Evolutionary conservation across 108 stramenopile species (phyloP).

Genomic region (Skeletonema costatum): DNA sequence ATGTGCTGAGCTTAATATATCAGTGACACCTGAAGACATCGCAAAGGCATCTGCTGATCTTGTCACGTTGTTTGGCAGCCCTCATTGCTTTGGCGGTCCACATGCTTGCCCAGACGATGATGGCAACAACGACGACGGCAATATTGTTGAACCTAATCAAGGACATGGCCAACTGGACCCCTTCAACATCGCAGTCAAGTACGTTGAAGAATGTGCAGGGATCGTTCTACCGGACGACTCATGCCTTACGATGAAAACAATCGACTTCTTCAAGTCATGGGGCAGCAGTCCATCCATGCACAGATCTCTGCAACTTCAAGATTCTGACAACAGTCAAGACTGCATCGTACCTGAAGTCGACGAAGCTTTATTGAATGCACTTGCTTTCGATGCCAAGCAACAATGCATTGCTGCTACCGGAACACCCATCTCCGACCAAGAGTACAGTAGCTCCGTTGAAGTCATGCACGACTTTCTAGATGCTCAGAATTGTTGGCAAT

Average conservation of each 20-base stretch:
- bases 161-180: not conserved
- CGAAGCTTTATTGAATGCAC: conserved; percentile 3
- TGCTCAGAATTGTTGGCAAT: conserved; percentile 33
- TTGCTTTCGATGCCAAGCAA: not conserved
- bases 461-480: conserved; percentile 16
- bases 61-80: conserved; percentile 11
- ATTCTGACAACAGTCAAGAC: not conserved
- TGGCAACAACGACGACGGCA: not conserved
- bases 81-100: conserved; percentile 17
- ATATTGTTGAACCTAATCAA: not conserved
- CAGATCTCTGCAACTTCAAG: not conserved
- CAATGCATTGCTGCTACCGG: conserved; percentile 4
- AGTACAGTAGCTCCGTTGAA: conserved; percentile 13
- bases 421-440: conserved; percentile 17
- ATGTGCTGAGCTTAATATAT: conserved; percentile 4
- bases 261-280: conserved; percentile 2
- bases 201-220: conserved; percentile 26
- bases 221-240: conserved; percentile 4
- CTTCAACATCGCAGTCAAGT: conserved; percentile 16
- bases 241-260: conserved; percentile 16
- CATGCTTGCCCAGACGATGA: conserved; percentile 16
- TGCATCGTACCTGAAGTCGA: conserved; percentile 41
- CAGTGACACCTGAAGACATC: conserved; percentile 8
- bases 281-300: not conserved
- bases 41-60: conserved; percentile 27